These are phyloP conservation scores for Tolypocladium cylindrosporum DNA, from an alignment of 2,329 filamentous ascomycete species.

Conservation along the genomic window DNA sequence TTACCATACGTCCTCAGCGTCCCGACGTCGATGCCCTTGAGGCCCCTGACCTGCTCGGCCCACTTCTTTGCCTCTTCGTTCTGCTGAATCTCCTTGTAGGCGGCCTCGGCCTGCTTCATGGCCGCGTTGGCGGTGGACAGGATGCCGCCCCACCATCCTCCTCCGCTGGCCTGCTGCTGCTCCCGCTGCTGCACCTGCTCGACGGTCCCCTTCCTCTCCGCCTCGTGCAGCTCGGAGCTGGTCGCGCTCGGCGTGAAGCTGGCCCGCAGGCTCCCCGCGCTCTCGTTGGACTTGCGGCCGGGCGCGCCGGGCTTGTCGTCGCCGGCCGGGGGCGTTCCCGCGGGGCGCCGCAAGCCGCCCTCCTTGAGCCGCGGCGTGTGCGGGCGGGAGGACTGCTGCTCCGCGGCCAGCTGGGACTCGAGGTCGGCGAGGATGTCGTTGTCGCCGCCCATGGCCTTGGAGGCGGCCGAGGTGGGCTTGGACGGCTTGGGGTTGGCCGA, in stretches of 20 bases:
- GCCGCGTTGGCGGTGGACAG: slow-evolving; percentile 76
- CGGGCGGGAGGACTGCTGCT: slow-evolving; percentile 64
- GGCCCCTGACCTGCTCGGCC: slow-evolving; percentile 82
- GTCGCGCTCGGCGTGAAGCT: slow-evolving; percentile 61
- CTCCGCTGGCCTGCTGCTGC: slow-evolving; percentile 33
- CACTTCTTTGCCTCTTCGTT: slow-evolving; percentile 95
- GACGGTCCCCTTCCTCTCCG: slow-evolving; percentile 39
- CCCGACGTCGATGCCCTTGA: slow-evolving; percentile 54
- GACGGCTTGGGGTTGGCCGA: slow-evolving; percentile 24
- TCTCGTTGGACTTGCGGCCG: slow-evolving; percentile 68
- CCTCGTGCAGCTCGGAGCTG: slow-evolving; percentile 49
- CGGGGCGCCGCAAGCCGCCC: slow-evolving; percentile 30
- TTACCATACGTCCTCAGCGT: slow-evolving; percentile 46
- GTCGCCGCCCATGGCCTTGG: slow-evolving; percentile 40
- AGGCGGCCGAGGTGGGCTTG: slow-evolving; percentile 30
- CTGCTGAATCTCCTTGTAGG: slow-evolving; percentile 89
- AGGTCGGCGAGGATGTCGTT: slow-evolving; percentile 82
- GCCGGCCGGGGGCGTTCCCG: slow-evolving; percentile 42
- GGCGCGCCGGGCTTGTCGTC: slow-evolving; percentile 49
- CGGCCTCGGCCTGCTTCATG: slow-evolving; percentile 84
- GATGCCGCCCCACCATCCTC: slow-evolving; percentile 84
- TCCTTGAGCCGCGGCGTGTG: slow-evolving; percentile 69
- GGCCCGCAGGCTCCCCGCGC: slow-evolving; percentile 58
- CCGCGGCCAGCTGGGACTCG: slow-evolving; percentile 59
- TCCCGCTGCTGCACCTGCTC: slow-evolving; percentile 30